Percentiles rank a stretch among this genome's conserved stretches.
These are phyloP conservation scores for Nyctanthes arbortristis DNA, from an alignment of 257 asterid species.

Conservation along the genomic window DNA sequence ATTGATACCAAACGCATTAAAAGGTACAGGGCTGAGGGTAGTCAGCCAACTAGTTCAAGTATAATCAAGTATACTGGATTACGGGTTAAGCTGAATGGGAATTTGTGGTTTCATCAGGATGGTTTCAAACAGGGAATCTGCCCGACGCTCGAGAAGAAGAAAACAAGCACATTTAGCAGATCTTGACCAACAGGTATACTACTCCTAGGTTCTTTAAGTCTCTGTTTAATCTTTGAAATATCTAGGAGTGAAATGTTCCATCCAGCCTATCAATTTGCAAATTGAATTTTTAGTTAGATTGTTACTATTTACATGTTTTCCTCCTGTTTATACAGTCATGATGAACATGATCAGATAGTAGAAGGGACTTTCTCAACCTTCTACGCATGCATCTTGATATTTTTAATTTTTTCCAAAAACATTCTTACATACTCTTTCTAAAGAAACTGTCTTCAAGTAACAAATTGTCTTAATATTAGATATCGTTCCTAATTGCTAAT, in stretches of 20 bases:
- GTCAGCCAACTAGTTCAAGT: slow-evolving; percentile 27
- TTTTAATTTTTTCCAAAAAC: not conserved
- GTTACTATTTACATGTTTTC: not conserved
- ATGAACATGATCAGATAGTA: not conserved
- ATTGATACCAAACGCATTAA: slow-evolving; percentile 52
- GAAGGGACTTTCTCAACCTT: not conserved
- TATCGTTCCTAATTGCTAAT: not conserved
- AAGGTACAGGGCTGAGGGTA: slow-evolving; percentile 44
- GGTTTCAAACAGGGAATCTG: slow-evolving; percentile 88
- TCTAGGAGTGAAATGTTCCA: not conserved
- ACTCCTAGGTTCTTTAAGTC: not conserved
- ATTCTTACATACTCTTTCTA: not conserved
- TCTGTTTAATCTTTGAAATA: not conserved
- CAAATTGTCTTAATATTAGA: not conserved
- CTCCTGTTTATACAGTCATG: not conserved
- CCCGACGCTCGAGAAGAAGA: slow-evolving; percentile 78
- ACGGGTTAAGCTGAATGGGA: slow-evolving; percentile 14
- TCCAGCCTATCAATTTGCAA: not conserved
- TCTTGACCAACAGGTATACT: slow-evolving; percentile 70
- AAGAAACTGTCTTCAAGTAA: not conserved
- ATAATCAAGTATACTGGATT: slow-evolving; percentile 16
- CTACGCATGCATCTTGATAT: not conserved
- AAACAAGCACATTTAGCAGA: slow-evolving; percentile 82
- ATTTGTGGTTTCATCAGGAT: slow-evolving; percentile 53
- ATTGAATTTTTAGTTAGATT: not conserved